phyloP scores from a whole-genome alignment of 352 stramenopile genomes.

The Plasmopara viticola region DNA sequence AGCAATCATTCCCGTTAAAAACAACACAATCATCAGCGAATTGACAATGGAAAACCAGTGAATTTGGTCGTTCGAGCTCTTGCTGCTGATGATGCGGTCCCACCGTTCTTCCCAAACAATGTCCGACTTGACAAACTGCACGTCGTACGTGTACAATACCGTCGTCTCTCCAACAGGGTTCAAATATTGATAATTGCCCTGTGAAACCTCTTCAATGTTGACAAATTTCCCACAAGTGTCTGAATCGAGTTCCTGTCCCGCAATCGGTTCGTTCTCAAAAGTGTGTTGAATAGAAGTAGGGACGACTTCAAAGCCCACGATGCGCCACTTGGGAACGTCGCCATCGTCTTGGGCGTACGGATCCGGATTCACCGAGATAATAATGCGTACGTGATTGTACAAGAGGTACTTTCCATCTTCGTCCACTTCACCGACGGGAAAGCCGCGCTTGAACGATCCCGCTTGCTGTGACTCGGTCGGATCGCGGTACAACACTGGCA shows the following conservation, averaged over 20 bases:
- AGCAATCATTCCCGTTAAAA: slow-evolving; percentile 98
- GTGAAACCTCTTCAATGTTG: slow-evolving; percentile 74
- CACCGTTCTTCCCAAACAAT: slow-evolving; percentile 96
- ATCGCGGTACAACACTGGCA: slow-evolving; percentile 85
- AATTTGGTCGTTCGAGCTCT: slow-evolving; percentile 96
- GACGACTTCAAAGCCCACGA: slow-evolving; percentile 96
- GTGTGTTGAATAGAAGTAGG: slow-evolving; percentile 93
- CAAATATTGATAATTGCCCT: slow-evolving; percentile 83
- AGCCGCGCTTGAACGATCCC: slow-evolving; percentile 84
- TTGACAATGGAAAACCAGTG: slow-evolving; percentile 99
- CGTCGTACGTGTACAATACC: slow-evolving; percentile 99
- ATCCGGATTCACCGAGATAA: slow-evolving; percentile 88
- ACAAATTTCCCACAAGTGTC: slow-evolving; percentile 87
- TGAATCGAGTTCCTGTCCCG: slow-evolving; percentile 71
- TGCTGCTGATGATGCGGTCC: slow-evolving; percentile 98
- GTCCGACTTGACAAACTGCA: slow-evolving; percentile 92
- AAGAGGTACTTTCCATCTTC: slow-evolving; percentile 90
- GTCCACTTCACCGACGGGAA: slow-evolving; percentile 91
- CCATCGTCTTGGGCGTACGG: slow-evolving; percentile 61
- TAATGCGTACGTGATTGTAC: slow-evolving; percentile 98
- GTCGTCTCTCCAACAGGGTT: slow-evolving; percentile 58
- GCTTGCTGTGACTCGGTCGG: slow-evolving; percentile 55
- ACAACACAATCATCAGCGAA: slow-evolving; percentile 99
- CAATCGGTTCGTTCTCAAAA: slow-evolving; percentile 78
- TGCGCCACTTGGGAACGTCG: slow-evolving; percentile 63